Conservation (phyloP, 768 basidiomycete species). For the Plicaturopsis crispa region DNA sequence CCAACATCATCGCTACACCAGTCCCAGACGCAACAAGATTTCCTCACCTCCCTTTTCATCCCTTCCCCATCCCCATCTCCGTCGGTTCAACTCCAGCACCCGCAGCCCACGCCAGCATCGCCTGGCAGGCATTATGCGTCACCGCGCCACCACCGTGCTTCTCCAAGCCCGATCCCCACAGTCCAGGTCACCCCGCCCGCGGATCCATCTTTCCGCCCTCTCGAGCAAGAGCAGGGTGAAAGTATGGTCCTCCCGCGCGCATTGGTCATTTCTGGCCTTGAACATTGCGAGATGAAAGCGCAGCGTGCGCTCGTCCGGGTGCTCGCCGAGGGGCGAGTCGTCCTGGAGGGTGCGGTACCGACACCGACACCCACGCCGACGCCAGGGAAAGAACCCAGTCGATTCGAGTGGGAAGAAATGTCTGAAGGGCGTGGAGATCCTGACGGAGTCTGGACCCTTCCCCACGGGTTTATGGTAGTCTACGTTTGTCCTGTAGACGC, state of each 20-base stretch:
- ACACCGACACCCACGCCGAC: no score
- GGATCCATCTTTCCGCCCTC: conserved; percentile 21
- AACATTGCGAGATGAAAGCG: conserved; percentile 42
- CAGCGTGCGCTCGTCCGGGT: conserved; percentile 53
- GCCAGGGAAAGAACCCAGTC: no score
- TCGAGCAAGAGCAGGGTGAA: conserved; percentile 12
- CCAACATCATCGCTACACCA: conserved; percentile 7
- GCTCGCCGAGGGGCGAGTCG: conserved; percentile 42
- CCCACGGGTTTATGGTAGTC: conserved; percentile 63
- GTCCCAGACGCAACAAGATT: conserved; percentile 14
- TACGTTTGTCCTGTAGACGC: conserved; percentile 65
- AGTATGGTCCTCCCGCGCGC: conserved; percentile 41
- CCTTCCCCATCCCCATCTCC: conserved; percentile 14
- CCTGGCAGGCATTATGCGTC: neutral
- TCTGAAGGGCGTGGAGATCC: conserved; percentile 21
- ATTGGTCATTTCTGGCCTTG: conserved; percentile 66
- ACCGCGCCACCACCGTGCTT: neutral
- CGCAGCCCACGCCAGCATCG: neutral
- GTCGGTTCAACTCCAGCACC: conserved; percentile 1
- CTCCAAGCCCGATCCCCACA: neutral
- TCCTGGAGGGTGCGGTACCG: conserved; percentile 37
- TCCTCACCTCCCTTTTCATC: conserved; percentile 32
- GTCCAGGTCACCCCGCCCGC: conserved; percentile 8
- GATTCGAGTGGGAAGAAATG: no score
- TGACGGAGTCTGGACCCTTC: conserved; percentile 45